Percentiles rank a stretch among this genome's conserved stretches.
Evolutionary conservation across 2,329 filamentous ascomycete genomes (phyloP).

Genomic region (Stylonectria norvegica): DNA sequence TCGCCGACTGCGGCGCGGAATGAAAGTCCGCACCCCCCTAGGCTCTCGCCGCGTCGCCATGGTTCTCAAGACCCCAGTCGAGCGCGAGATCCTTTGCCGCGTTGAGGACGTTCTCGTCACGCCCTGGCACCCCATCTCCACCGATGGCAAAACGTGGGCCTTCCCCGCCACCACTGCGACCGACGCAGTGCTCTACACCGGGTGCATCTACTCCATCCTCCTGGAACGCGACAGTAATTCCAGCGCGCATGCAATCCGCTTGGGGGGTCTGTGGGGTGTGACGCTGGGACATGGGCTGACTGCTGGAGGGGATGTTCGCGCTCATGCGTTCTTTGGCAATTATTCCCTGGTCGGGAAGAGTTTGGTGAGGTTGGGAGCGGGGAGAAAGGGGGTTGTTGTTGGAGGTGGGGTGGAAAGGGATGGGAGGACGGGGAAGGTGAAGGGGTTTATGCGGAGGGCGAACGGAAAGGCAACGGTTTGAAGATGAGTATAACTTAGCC

Average conservation of each 20-base stretch:
- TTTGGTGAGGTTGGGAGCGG: conserved; percentile 35
- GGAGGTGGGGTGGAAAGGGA: conserved; percentile 42
- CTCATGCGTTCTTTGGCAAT: conserved; percentile 54
- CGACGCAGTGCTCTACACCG: conserved; percentile 41
- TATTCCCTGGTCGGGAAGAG: conserved; percentile 42
- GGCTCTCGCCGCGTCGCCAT: conserved; percentile 48
- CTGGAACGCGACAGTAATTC: conserved; percentile 43
- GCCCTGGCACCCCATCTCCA: conserved; percentile 56
- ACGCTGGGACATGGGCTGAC: conserved; percentile 57
- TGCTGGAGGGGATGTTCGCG: conserved; percentile 35
- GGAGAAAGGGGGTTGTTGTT: conserved; percentile 38
- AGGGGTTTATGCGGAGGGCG: conserved; percentile 21
- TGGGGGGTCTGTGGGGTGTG: conserved; percentile 50
- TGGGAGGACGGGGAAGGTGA: conserved; percentile 37
- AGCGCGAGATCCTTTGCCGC: conserved; percentile 39
- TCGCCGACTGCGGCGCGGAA: conserved; percentile 42
- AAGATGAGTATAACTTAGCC: no score
- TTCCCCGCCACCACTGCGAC: conserved; percentile 43
- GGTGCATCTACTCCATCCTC: conserved; percentile 55
- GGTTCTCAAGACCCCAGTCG: conserved; percentile 49
- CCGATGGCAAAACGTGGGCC: conserved; percentile 38
- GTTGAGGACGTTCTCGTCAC: conserved; percentile 51
- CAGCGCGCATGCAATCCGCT: conserved; percentile 48
- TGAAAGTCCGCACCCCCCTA: conserved; percentile 47
- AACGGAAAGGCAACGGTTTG: no score